Conservation (phyloP, 2,329 filamentous ascomycete genomes). For the Daldinia eschscholtzii region DNA sequence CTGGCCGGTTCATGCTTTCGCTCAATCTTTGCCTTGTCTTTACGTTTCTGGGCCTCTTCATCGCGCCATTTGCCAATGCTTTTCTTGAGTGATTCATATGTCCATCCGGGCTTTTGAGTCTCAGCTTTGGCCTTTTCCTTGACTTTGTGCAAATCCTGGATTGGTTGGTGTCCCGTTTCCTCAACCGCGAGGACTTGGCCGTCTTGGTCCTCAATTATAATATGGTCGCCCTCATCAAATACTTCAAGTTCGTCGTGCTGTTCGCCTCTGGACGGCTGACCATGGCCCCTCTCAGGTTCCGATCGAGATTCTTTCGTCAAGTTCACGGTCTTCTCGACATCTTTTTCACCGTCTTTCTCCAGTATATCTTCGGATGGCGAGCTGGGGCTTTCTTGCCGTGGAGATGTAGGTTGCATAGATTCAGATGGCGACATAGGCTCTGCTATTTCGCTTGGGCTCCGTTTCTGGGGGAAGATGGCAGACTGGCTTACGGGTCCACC, state of each 20-base stretch:
- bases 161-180: slow-evolving; percentile 49
- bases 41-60: slow-evolving; percentile 72
- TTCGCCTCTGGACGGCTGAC: slow-evolving; percentile 30
- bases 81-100: slow-evolving; percentile 62
- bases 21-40: slow-evolving; percentile 67
- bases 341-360: slow-evolving; percentile 46
- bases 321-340: slow-evolving; percentile 43
- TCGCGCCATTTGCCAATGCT: slow-evolving; percentile 66
- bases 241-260: slow-evolving; percentile 67
- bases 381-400: slow-evolving; percentile 48
- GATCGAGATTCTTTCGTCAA: slow-evolving; percentile 39
- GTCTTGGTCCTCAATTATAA: slow-evolving; percentile 86
- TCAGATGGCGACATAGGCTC: slow-evolving; percentile 54
- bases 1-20: slow-evolving; percentile 78
- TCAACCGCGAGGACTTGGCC: slow-evolving; percentile 85
- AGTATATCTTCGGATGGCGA: slow-evolving; percentile 39
- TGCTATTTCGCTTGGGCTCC: slow-evolving; percentile 49
- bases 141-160: slow-evolving; percentile 42
- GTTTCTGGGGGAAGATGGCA: slow-evolving; percentile 80
- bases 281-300: slow-evolving; percentile 39
- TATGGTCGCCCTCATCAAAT: slow-evolving; percentile 82
- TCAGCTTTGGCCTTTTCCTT: slow-evolving; percentile 54
- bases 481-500: slow-evolving; percentile 92
- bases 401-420: slow-evolving; percentile 31
- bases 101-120: slow-evolving; percentile 57